Percentiles rank a stretch among this genome's conserved stretches.
Evolutionary conservation across 2,329 filamentous ascomycete species (phyloP).

Genomic region (Penicillium verrucosum): DNA sequence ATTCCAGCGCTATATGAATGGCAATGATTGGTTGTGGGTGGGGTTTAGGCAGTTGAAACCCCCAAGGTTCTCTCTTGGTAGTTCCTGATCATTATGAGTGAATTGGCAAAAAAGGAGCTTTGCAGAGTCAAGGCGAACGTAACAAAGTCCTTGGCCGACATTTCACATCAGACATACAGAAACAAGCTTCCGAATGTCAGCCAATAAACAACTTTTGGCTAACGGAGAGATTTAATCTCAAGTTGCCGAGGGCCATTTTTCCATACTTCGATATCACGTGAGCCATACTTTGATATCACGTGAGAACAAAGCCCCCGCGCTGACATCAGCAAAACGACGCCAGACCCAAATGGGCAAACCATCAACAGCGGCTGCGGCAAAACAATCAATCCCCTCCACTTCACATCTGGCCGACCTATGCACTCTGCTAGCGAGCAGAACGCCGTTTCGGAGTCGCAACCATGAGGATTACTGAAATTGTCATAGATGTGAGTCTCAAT

Average conservation of each 20-base stretch:
- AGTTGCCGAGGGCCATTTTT: not conserved
- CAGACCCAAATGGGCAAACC: conserved; percentile 32
- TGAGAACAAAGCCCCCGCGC: conserved; percentile 8
- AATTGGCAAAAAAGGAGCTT: not conserved
- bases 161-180: accelerated
- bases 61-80: not conserved
- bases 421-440: conserved; percentile 28
- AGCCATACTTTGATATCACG: conserved; percentile 2
- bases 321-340: conserved; percentile 19
- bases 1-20: not conserved
- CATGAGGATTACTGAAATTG: conserved; percentile 50
- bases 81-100: not conserved
- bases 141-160: too few species aligned
- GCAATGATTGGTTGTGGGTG: not conserved
- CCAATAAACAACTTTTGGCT: not conserved
- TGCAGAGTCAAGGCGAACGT: not conserved
- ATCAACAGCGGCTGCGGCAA: conserved; percentile 35
- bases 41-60: not conserved
- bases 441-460: conserved; percentile 27
- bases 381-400: conserved; percentile 27
- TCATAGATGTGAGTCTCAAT: conserved; percentile 43
- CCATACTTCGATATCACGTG: conserved; percentile 4
- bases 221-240: not conserved
- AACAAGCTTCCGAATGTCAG: not conserved
- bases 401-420: conserved; percentile 25